These are phyloP conservation scores for Blastocystis sp. DNA, from an alignment of 352 stramenopile species.

Conservation along the genomic window DNA sequence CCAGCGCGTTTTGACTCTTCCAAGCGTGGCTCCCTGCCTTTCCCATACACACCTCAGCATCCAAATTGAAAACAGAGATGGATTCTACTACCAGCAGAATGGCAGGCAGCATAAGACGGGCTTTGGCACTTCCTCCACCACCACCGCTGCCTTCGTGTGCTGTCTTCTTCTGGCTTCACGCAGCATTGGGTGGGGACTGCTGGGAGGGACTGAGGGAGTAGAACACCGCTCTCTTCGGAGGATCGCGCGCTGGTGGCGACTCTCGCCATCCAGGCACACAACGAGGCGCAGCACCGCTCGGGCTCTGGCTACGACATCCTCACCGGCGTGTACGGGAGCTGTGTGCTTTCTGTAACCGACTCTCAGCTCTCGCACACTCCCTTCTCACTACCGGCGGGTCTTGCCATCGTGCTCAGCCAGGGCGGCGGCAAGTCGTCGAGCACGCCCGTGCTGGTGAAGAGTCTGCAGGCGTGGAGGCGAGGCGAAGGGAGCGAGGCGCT, in stretches of 20 bases:
- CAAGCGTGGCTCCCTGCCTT: not conserved
- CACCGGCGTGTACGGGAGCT: constrained; percentile 10
- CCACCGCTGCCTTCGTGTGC: not conserved
- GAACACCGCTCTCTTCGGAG: not conserved
- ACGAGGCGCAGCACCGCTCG: not conserved
- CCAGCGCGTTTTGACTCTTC: not conserved
- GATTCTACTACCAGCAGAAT: not conserved
- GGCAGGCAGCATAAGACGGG: not conserved
- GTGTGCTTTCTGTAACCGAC: not conserved
- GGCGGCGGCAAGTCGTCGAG: not conserved
- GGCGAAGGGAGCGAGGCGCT: not conserved
- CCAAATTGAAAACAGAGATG: not conserved
- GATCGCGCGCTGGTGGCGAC: not conserved
- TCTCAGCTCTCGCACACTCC: not conserved
- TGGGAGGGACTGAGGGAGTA: not conserved
- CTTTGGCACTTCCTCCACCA: constrained; percentile 23
- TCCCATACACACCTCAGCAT: not conserved
- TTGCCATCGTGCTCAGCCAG: not conserved
- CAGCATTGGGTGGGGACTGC: no score
- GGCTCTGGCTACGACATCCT: constrained; percentile 10
- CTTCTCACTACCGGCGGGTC: not conserved
- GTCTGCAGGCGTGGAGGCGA: not conserved
- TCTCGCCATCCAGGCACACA: not conserved
- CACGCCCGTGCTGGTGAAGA: not conserved
- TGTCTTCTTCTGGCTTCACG: not conserved